Percentiles rank a stretch among this genome's conserved stretches.
Evolutionary conservation across 129 eudicot species (phyloP).

Genomic region (Pittosporum tobira): DNA sequence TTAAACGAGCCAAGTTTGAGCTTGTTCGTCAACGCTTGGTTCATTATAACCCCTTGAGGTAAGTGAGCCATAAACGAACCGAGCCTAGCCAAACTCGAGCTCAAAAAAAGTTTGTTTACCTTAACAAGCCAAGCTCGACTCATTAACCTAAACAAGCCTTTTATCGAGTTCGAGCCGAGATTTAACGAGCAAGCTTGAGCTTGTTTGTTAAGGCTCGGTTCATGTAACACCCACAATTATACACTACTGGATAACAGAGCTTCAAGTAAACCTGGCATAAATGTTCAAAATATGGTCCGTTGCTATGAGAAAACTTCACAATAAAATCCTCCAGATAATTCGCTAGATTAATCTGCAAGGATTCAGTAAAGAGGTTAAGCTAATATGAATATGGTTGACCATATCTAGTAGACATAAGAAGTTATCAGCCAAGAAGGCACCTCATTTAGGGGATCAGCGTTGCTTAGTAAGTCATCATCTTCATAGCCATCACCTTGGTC

Average conservation of each 20-base stretch:
- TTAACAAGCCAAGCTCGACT: too few species aligned
- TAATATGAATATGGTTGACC: background rate
- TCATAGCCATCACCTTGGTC: conserved; percentile 67
- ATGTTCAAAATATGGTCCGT: conserved; percentile 54
- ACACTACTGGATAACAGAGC: background rate
- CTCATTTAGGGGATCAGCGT: conserved; percentile 89
- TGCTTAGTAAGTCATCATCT: conserved; percentile 66
- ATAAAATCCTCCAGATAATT: conserved; percentile 54
- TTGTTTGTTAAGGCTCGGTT: too few species aligned
- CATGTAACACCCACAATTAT: too few species aligned
- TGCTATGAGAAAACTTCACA: conserved; percentile 57
- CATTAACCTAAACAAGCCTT: too few species aligned
- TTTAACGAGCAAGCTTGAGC: too few species aligned
- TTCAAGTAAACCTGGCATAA: conserved; percentile 60
- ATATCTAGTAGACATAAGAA: background rate
- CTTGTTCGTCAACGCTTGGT: too few species aligned
- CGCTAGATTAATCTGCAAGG: conserved; percentile 62
- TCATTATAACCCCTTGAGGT: too few species aligned
- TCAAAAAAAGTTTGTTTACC: too few species aligned
- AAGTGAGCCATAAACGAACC: too few species aligned
- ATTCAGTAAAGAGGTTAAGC: conserved; percentile 1
- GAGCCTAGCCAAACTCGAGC: too few species aligned
- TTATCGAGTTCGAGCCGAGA: too few species aligned
- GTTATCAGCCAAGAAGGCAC: conserved; percentile 21
- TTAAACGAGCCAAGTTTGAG: too few species aligned